Evolutionary conservation across 768 basidiomycete genomes (phyloP).

Genomic region (Panaeolus papilionaceus): DNA sequence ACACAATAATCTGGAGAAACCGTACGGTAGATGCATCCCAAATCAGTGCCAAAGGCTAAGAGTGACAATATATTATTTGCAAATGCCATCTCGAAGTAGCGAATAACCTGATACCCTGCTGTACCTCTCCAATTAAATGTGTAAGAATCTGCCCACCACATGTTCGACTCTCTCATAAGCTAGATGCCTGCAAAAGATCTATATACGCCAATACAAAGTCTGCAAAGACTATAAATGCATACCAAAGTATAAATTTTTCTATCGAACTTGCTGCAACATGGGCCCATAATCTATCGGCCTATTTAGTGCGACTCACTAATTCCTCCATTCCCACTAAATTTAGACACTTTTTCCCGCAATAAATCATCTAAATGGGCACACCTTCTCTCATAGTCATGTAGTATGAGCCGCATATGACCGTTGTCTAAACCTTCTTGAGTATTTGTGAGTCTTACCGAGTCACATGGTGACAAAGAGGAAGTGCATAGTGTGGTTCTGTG

Average conservation of each 20-base stretch:
- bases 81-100: no score
- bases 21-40: background rate
- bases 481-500: background rate
- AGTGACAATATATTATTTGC: no score
- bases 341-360: background rate
- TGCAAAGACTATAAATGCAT: no score
- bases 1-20: background rate
- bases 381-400: background rate
- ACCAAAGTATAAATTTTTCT: background rate
- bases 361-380: background rate
- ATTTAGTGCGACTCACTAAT: background rate
- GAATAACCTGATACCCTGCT: no score
- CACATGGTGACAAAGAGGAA: constrained; percentile 1
- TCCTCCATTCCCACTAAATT: background rate
- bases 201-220: background rate
- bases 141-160: background rate
- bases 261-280: background rate
- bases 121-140: no score
- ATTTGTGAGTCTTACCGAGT: background rate
- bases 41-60: background rate
- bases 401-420: constrained; percentile 7
- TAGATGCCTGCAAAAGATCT: background rate
- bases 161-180: no score
- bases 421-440: background rate
- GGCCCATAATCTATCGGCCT: background rate